phyloP scores from a whole-genome alignment of 192 early-diverging fungal species.

The Dissophora ornata region DNA sequence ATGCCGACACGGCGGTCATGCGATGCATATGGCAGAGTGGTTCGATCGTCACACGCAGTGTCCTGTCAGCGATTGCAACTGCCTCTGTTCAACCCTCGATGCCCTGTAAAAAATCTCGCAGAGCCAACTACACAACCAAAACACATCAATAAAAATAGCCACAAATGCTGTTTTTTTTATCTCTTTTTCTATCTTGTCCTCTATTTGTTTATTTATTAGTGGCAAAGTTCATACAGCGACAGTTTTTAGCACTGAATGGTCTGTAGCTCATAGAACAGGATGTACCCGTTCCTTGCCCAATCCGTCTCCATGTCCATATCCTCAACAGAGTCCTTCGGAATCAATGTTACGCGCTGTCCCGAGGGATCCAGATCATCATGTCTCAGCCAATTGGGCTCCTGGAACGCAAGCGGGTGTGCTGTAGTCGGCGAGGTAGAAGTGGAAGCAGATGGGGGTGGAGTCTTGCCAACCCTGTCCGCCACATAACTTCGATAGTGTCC shows the following conservation, averaged over 20 bases:
- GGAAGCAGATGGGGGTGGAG: too few species aligned
- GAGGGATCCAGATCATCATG: constrained; percentile 72
- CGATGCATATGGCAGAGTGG: constrained; percentile 90
- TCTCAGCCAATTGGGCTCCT: constrained; percentile 59
- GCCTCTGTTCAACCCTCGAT: constrained; percentile 66
- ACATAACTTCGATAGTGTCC: constrained; percentile 69
- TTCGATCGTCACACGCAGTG: constrained; percentile 86
- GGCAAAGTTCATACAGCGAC: too few species aligned
- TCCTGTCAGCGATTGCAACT: constrained; percentile 92
- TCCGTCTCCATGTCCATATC: constrained; percentile 51
- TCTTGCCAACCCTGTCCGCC: constrained; percentile 33
- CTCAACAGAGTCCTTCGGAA: constrained; percentile 24
- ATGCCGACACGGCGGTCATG: constrained; percentile 97
- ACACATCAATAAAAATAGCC: too few species aligned
- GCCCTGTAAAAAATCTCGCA: constrained; percentile 17
- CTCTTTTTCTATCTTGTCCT: too few species aligned
- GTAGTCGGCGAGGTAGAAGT: too few species aligned
- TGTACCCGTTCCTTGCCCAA: constrained; percentile 65
- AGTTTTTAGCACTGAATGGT: constrained; percentile 25
- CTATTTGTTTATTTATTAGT: too few species aligned
- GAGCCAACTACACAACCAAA: too few species aligned
- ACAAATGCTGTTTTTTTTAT: too few species aligned
- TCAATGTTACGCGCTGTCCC: constrained; percentile 58
- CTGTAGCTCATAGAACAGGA: constrained; percentile 75
- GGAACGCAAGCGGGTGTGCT: constrained; percentile 18